Evolutionary conservation across 1,284 basidiomycete genomes (phyloP).

Genomic region (Coniferiporia weirii): DNA sequence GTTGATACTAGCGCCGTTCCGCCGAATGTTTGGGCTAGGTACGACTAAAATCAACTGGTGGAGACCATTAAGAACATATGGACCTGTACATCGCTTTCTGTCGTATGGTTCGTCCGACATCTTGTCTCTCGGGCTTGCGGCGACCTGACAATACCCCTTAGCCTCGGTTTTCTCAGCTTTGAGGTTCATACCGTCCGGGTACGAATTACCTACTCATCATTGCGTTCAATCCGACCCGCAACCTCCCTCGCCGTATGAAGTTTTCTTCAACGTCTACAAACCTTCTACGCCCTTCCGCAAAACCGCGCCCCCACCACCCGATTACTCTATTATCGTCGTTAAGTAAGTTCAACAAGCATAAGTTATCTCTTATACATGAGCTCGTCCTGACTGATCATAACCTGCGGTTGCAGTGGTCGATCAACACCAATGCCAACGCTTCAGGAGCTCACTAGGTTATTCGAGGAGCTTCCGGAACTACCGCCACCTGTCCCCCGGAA

Average conservation of each 20-base stretch:
- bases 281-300: constrained; percentile 83
- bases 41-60: constrained; percentile 49
- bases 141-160: constrained; percentile 27
- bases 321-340: constrained; percentile 84
- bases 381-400: not conserved
- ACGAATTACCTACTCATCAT: constrained; percentile 31
- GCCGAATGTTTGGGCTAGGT: constrained; percentile 13
- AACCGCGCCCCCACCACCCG: constrained; percentile 73
- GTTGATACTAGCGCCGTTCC: constrained; percentile 30
- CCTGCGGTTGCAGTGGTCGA: constrained; percentile 46
- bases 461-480: constrained; percentile 53
- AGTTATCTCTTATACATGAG: too few species aligned
- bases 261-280: constrained; percentile 93
- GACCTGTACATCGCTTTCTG: constrained; percentile 26
- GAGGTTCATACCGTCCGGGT: constrained; percentile 71
- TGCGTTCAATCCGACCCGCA: constrained; percentile 9
- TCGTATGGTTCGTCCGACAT: constrained; percentile 2
- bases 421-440: constrained; percentile 71
- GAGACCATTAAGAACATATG: constrained; percentile 44
- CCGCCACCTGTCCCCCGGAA: constrained; percentile 51
- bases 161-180: constrained; percentile 68
- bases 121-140: not conserved
- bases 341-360: constrained; percentile 48
- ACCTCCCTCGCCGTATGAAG: constrained; percentile 59
- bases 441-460: constrained; percentile 60